phyloP scores from a whole-genome alignment of 225 moss, liverwort and hornwort species.

The Climacium dendroides region DNA sequence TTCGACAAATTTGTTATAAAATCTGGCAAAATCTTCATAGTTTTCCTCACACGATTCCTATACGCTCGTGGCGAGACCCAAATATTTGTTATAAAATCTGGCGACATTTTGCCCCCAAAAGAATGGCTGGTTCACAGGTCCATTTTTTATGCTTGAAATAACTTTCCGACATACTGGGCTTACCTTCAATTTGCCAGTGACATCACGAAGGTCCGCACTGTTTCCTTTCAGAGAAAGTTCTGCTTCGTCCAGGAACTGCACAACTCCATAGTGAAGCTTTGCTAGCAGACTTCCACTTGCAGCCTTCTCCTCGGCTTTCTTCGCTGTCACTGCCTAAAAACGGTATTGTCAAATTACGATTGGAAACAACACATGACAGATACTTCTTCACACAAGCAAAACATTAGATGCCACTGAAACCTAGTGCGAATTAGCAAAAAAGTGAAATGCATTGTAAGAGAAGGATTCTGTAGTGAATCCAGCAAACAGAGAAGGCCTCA shows the following conservation, averaged over 20 bases:
- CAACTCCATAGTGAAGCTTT: slow-evolving; percentile 96
- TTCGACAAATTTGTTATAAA: background rate
- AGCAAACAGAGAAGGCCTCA: background rate
- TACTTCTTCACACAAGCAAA: background rate
- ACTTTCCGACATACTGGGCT: background rate
- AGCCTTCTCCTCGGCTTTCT: slow-evolving; percentile 81
- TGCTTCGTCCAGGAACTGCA: slow-evolving; percentile 84
- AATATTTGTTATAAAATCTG: background rate
- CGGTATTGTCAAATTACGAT: background rate
- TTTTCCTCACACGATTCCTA: background rate
- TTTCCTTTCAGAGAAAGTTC: slow-evolving; percentile 28
- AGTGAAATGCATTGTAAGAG: background rate
- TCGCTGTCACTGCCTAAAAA: slow-evolving; percentile 84
- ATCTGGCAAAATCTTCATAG: background rate
- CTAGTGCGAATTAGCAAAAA: background rate
- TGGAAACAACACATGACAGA: background rate
- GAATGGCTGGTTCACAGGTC: background rate
- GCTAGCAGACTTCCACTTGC: slow-evolving; percentile 74
- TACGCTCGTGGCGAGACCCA: background rate
- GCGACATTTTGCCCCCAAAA: background rate
- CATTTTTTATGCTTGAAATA: no score
- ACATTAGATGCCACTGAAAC: background rate
- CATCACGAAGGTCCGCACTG: slow-evolving; percentile 50
- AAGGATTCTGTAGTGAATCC: background rate
- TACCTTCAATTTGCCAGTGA: slow-evolving; percentile 62